Evolutionary conservation across 176 grass and related monocot genomes (phyloP).

Genomic region (Musa schizocarpa): DNA sequence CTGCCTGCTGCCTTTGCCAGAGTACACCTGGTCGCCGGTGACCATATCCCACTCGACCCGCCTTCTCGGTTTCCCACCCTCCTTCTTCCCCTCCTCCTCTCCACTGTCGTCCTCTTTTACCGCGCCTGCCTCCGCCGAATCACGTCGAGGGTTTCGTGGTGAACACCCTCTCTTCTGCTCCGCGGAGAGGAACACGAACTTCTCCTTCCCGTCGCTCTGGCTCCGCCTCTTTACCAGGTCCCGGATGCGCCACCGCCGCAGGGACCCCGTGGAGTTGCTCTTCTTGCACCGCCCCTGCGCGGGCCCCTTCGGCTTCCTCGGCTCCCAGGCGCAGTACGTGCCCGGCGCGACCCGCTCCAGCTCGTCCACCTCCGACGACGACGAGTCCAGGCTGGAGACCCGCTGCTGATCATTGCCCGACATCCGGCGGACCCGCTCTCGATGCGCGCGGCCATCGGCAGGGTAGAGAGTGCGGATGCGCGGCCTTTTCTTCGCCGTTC

Average conservation of each 20-base stretch:
- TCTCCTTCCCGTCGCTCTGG: conserved; percentile 78
- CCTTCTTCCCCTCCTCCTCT: neutral
- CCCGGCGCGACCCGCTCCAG: conserved; percentile 41
- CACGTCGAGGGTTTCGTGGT: no score
- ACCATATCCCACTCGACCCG: conserved; percentile 10
- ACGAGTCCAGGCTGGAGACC: no score
- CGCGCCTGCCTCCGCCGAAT: no score
- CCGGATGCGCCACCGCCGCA: conserved; percentile 63
- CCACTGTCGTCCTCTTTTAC: neutral
- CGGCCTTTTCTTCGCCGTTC: conserved; percentile 7
- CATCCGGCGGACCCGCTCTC: no score
- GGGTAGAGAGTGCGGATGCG: conserved; percentile 53
- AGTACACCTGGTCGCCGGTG: conserved; percentile 22
- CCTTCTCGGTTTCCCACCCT: conserved; percentile 17
- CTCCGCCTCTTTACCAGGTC: conserved; percentile 69
- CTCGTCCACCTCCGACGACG: conserved; percentile 8
- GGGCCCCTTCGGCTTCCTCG: conserved; percentile 27
- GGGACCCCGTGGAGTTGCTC: conserved; percentile 72
- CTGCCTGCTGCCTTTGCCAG: conserved; percentile 25
- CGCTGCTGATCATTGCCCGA: no score
- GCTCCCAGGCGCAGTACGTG: conserved; percentile 67
- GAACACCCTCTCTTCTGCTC: no score
- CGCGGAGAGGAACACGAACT: conserved; percentile 52
- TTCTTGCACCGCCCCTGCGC: conserved; percentile 47
- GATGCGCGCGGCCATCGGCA: conserved; percentile 18